phyloP scores from a whole-genome alignment of 176 grass and related monocot species.

The Luzula sylvatica region DNA sequence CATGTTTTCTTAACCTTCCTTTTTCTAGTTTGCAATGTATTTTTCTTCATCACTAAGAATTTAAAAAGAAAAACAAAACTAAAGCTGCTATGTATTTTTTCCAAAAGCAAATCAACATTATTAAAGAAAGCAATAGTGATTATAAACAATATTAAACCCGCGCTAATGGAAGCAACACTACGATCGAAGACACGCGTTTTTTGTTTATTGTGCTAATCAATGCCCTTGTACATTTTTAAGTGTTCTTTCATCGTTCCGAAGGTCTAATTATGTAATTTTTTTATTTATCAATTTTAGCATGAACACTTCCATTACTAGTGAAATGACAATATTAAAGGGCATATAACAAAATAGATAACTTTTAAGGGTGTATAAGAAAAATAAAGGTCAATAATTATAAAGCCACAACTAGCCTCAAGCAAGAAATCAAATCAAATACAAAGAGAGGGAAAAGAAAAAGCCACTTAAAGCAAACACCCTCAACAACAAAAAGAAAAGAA shows the following conservation, averaged over 20 bases:
- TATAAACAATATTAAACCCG: slow-evolving; percentile 31
- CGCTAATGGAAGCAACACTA: slow-evolving; percentile 23
- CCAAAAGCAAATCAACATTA: slow-evolving; percentile 31
- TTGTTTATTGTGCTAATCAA: slow-evolving; percentile 20
- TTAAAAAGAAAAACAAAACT: slow-evolving; percentile 11
- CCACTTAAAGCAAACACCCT: slow-evolving; percentile 31
- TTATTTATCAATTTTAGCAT: no score
- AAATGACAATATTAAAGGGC: neutral
- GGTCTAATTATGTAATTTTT: neutral
- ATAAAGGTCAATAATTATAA: slow-evolving; percentile 16
- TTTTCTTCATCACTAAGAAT: slow-evolving; percentile 80
- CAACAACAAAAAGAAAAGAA: slow-evolving; percentile 21
- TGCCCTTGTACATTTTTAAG: neutral
- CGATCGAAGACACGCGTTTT: slow-evolving; percentile 30
- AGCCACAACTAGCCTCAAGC: slow-evolving; percentile 20
- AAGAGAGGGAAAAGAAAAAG: slow-evolving; percentile 20
- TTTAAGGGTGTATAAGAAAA: neutral
- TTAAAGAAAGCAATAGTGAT: slow-evolving; percentile 40
- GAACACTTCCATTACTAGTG: no score
- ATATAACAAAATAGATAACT: neutral
- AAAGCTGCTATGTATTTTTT: slow-evolving; percentile 17
- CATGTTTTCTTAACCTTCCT: neutral
- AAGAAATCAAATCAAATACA: slow-evolving; percentile 23
- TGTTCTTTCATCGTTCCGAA: neutral
- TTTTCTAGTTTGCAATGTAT: slow-evolving; percentile 11